A percentile compares a stretch with the other conserved stretches of the same genome.
These are phyloP conservation scores for Pseudopithomyces maydicus DNA, from an alignment of 2,329 filamentous ascomycete species.

Conservation along the genomic window DNA sequence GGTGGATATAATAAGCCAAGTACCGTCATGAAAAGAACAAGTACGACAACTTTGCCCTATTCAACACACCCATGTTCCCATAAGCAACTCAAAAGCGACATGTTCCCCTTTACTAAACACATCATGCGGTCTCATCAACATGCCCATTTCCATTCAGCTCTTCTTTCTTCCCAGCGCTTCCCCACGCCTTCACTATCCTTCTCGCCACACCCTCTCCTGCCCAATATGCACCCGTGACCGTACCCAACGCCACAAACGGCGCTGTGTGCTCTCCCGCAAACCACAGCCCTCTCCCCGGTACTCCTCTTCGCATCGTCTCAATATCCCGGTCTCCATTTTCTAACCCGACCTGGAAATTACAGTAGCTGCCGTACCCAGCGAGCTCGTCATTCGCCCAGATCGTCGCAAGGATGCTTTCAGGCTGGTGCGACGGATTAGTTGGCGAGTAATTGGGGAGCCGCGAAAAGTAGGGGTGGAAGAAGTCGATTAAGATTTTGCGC, in stretches of 20 bases:
- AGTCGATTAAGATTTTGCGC: slow-evolving; percentile 59
- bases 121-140: not conserved
- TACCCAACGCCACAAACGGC: slow-evolving; percentile 86
- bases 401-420: slow-evolving; percentile 69
- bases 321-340: slow-evolving; percentile 74
- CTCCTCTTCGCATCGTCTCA: slow-evolving; percentile 59
- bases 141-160: not conserved
- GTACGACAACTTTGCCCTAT: too few relatives aligned
- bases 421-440: slow-evolving; percentile 62
- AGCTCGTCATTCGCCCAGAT: slow-evolving; percentile 79
- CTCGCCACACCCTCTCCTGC: slow-evolving; percentile 79
- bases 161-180: slow-evolving; percentile 35
- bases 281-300: slow-evolving; percentile 74
- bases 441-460: slow-evolving; percentile 70
- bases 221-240: slow-evolving; percentile 90
- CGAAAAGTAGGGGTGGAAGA: slow-evolving; percentile 80
- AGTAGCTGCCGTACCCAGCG: slow-evolving; percentile 81
- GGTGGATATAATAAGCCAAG: too few relatives aligned
- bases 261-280: slow-evolving; percentile 89
- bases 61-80: too few relatives aligned
- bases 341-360: slow-evolving; percentile 81
- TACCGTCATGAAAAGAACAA: too few relatives aligned
- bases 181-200: slow-evolving; percentile 62
- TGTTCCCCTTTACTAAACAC: not conserved
- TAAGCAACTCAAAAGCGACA: too few relatives aligned